Evolutionary conservation across 345 rosid genomes (phyloP), one percentile per base, ranked within the genome.

Genomic region (Sisymbrium irio): DNA sequence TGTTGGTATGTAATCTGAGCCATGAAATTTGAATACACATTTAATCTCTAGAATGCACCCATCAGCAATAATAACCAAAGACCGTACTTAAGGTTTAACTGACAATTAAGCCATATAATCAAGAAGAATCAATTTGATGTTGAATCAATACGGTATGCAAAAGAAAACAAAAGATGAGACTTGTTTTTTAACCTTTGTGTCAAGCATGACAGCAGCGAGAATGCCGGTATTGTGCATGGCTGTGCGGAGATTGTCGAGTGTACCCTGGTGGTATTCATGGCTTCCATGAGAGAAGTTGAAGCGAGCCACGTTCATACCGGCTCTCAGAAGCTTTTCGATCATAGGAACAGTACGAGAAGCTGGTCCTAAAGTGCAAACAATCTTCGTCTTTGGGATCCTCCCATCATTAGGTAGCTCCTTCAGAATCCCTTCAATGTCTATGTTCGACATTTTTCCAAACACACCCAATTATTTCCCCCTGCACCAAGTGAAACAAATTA

Each of bases 251-350:
- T 89, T 91, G 76, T 91, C 42, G 76, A 93, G 80, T 61, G 95
- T 89, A 78, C 82, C 98, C 77, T 86, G 94, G 77, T 93, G 98
- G 39, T 93, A 93, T 57, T 89, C 95, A 32, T 91, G 97, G 41
- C 94, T 89, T n/a, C 98, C 98, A 30, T 93, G 98, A 4, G 98
- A 93, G 86, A 93, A 93, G 78, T 93, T 93, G 95, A 93, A 93
- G 36, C 98, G 96, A 54, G 95, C 97, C 5, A 94, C 97, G 67
- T 94, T 94, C 98, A 94, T 91, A 41, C 98, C 98, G 5, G 97
- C 97, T 70, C 67, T 89, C 15, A 91, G 79, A 79, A 94, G 89
- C 87, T 94, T 94, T 85, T 91, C 96, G 2, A 87, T 41, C 98
- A 91, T 91, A 3, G 84, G 75, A 45, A 94, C 96, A 5, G 90